These are phyloP conservation scores for Fusarium concolor DNA, from an alignment of 2,329 filamentous ascomycete species.

Conservation along the genomic window DNA sequence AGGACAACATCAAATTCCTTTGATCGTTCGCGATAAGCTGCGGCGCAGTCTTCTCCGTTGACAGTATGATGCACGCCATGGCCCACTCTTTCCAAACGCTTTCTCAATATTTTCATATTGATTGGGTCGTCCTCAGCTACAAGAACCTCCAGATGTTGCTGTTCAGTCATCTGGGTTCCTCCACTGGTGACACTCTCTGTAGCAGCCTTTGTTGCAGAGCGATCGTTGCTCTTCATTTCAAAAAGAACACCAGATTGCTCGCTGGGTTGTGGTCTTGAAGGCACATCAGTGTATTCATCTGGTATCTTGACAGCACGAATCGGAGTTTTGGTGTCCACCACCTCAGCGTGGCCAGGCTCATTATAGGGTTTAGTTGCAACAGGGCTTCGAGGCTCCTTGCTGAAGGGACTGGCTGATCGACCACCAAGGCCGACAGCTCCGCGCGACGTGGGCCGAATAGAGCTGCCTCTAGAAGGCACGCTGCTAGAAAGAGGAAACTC, in stretches of 20 bases:
- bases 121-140: constrained; percentile 91
- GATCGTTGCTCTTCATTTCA: constrained; percentile 50
- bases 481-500: constrained; percentile 47
- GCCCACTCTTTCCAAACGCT: constrained; percentile 80
- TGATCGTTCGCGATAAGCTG: constrained; percentile 73
- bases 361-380: constrained; percentile 24
- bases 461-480: constrained; percentile 28
- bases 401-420: constrained; percentile 29
- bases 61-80: constrained; percentile 78
- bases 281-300: constrained; percentile 57
- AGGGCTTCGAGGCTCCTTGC: constrained; percentile 16
- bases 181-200: constrained; percentile 44
- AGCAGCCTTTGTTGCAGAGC: constrained; percentile 3
- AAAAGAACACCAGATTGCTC: constrained; percentile 54
- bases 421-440: constrained; percentile 7
- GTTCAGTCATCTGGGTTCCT: constrained; percentile 34
- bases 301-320: constrained; percentile 62
- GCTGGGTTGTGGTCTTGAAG: constrained; percentile 46
- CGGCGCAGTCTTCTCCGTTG: constrained; percentile 87
- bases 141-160: constrained; percentile 68
- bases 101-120: constrained; percentile 84
- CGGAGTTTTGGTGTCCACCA: constrained; percentile 59
- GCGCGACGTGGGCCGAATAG: constrained; percentile 14
- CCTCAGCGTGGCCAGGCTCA: constrained; percentile 52
- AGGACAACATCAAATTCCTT: constrained; percentile 79